Base-by-base conservation (phyloP, 371 early-diverging fungal genomes). In the Basidiobolus heterosporus region DNA sequence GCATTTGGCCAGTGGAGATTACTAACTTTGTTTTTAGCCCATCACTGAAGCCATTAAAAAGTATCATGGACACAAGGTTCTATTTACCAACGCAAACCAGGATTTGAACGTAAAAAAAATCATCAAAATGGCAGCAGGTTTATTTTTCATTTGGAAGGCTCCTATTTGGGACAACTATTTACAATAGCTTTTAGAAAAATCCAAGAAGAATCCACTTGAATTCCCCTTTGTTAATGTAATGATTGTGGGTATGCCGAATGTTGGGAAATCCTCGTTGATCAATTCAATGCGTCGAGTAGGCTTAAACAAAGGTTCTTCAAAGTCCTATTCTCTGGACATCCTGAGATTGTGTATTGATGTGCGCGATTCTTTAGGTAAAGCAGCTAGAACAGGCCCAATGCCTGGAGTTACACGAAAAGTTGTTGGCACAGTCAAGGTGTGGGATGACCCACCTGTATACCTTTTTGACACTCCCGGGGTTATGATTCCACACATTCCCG, bases 171-270 rank as follows among this genome's bases (percentile, higher is more conserved):
- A 30, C 9, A 9, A 5, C 30, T 30, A 30, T 30, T 30, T 3
- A 30, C 30, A 9, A 9, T 30, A 30, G 30, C 30, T 3, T 30
- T 0, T 51, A 41, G 50, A 48, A 41, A 22, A 62, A 52, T 48
- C 44, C 37, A 19, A 50, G 17, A 37, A 18, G 5, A 47, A 65
- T 36, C 62, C 64, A 1, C 46, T 53, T 14, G 49, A 56, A 38
- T 66, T 50, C 47, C 64, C 69, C 7, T 62, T 49, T 49, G 45
- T 73, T 15, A 78, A 66, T 1, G 64, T 89, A 24, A 82, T 95
- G 71, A 75, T 94, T 1, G 86, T 93, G 0, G 96, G 95, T 3
- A 82, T 92, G 78, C 96, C 96, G 1, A 95, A 95, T 55, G 93
- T 92, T 19, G 96, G 96, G 13, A 95, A 95, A 55, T 89, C 90